These are phyloP conservation scores for Diaporthe longicolla DNA, from an alignment of 2,329 filamentous ascomycete genomes.

Conservation along the genomic window DNA sequence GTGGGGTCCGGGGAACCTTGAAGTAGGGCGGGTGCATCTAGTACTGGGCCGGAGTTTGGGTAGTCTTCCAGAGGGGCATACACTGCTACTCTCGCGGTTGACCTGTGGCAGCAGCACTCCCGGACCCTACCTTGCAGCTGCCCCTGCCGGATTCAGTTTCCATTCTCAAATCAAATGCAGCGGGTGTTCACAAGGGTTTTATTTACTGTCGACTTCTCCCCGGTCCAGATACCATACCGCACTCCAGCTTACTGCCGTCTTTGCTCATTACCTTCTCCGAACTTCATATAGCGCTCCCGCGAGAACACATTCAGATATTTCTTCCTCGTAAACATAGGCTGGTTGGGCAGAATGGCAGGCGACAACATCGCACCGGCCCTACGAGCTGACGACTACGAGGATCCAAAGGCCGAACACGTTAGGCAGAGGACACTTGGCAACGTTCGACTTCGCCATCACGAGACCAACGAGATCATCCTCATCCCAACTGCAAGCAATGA, in stretches of 20 bases:
- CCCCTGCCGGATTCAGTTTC: neutral
- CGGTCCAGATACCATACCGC: neutral
- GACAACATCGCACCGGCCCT: slow-evolving; percentile 44
- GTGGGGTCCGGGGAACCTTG: slow-evolving; percentile 30
- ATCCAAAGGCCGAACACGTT: slow-evolving; percentile 41
- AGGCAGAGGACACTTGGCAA: slow-evolving; percentile 55
- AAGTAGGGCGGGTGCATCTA: neutral
- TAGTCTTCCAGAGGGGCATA: slow-evolving; percentile 22
- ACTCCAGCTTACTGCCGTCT: neutral
- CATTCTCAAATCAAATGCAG: neutral
- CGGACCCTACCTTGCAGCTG: slow-evolving; percentile 3
- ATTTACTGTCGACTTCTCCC: slow-evolving; percentile 16
- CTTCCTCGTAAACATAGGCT: neutral
- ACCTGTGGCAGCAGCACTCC: neutral
- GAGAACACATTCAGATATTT: neutral
- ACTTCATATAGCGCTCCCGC: neutral
- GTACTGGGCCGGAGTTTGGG: slow-evolving; percentile 20
- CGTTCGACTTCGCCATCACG: slow-evolving; percentile 57
- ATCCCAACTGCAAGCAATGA: slow-evolving; percentile 64
- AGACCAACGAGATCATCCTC: slow-evolving; percentile 64
- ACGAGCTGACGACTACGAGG: slow-evolving; percentile 40
- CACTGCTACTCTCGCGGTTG: slow-evolving; percentile 3
- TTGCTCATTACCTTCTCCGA: neutral
- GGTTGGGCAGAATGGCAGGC: slow-evolving; percentile 36
- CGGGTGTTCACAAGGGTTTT: neutral